Conservation (phyloP, 2,329 filamentous ascomycete species). For the Alternaria novae-zelandiae region DNA sequence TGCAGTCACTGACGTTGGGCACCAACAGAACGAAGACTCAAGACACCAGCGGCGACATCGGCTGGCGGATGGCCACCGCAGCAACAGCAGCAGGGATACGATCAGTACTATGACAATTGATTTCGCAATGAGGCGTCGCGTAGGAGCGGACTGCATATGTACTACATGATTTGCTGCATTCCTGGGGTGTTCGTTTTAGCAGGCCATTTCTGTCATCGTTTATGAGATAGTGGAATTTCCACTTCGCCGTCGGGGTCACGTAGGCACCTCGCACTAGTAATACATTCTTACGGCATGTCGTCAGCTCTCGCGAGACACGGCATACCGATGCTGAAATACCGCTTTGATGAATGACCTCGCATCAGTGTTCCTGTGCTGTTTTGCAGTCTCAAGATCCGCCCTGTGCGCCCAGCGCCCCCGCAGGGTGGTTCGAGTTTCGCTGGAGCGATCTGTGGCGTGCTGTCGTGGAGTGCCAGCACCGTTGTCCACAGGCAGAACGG, state of each 20-base stretch:
- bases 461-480: conserved; percentile 33
- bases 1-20: conserved; percentile 34
- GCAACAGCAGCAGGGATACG: conserved; percentile 46
- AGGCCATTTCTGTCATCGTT: conserved; percentile 4
- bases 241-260: not conserved
- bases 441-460: conserved; percentile 20
- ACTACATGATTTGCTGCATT: conserved; percentile 39
- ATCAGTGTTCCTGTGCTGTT: not conserved
- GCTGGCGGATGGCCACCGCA: conserved; percentile 43
- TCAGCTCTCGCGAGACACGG: conserved; percentile 1
- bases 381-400: conserved; percentile 4
- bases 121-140: conserved; percentile 38
- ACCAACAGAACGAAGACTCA: conserved; percentile 52
- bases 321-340: not conserved
- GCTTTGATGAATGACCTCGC: not conserved
- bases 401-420: not conserved
- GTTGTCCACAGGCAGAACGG: conserved; percentile 10
- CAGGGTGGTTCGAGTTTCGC: not conserved
- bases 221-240: conserved; percentile 8
- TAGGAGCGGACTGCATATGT: conserved; percentile 32
- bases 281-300: conserved; percentile 8
- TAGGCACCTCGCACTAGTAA: conserved; percentile 15
- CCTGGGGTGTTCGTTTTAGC: conserved; percentile 21
- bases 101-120: conserved; percentile 50
- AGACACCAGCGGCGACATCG: conserved; percentile 45